phyloP scores from a whole-genome alignment of 129 eudicot genomes.

The Chrysanthemum makinoi region DNA sequence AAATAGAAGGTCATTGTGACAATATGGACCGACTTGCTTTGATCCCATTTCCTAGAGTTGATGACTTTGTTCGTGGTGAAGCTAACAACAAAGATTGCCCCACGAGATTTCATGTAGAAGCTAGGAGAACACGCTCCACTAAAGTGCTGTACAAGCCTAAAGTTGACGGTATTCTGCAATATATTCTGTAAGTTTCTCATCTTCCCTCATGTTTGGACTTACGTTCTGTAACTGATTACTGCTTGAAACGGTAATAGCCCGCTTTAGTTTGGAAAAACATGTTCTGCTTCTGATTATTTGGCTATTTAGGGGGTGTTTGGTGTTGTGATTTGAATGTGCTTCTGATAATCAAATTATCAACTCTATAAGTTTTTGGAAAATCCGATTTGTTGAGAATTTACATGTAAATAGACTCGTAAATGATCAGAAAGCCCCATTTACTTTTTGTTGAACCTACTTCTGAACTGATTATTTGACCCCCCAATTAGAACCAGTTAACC shows the following conservation, averaged over 20 bases:
- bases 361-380: too few relatives aligned
- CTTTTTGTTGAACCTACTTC: too few relatives aligned
- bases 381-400: too few relatives aligned
- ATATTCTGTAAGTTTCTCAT: constrained; percentile 55
- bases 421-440: too few relatives aligned
- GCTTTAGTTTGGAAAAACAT: too few relatives aligned
- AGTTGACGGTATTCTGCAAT: constrained; percentile 84
- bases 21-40: constrained; percentile 70
- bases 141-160: constrained; percentile 60
- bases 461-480: too few relatives aligned
- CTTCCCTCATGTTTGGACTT: neutral
- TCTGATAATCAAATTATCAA: too few relatives aligned
- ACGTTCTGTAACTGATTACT: neutral
- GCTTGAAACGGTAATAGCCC: neutral
- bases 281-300: too few relatives aligned
- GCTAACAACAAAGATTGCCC: constrained; percentile 71
- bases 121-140: constrained; percentile 60
- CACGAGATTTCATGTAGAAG: constrained; percentile 84
- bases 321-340: too few relatives aligned
- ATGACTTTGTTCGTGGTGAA: constrained; percentile 73
- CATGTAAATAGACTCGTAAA: too few relatives aligned
- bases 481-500: too few relatives aligned
- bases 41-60: constrained; percentile 72
- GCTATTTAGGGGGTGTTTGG: too few relatives aligned
- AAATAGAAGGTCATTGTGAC: constrained; percentile 80